Conservation (phyloP, 305 asterid species). For the Fraxinus angustifolia region DNA sequence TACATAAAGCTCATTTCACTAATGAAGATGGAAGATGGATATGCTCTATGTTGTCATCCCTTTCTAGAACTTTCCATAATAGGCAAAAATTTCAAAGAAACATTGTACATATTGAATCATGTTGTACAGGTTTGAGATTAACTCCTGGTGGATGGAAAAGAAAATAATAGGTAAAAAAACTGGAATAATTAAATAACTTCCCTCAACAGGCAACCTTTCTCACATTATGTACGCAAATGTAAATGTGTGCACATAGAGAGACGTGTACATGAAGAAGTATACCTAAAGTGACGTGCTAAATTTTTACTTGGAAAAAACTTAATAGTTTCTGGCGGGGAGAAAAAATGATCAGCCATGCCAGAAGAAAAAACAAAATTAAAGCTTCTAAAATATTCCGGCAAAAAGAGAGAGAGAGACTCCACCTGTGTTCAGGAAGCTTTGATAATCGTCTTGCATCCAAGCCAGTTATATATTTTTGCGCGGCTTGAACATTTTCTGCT, state of each 20-base stretch:
- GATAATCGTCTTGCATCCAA: slow-evolving; percentile 94
- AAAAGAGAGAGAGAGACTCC: slow-evolving; percentile 7
- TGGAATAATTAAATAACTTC: background rate
- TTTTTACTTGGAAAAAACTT: background rate
- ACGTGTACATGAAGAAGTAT: background rate
- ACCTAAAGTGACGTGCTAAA: background rate
- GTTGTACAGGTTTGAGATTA: background rate
- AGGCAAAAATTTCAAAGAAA: background rate
- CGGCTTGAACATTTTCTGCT: slow-evolving; percentile 78
- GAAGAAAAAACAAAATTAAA: background rate
- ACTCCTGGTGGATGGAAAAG: background rate
- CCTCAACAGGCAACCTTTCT: background rate
- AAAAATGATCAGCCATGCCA: background rate
- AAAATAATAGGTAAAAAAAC: background rate
- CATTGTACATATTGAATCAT: background rate
- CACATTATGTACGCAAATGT: background rate
- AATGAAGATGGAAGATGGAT: background rate
- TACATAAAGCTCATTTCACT: background rate
- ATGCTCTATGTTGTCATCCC: background rate
- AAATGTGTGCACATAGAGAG: background rate
- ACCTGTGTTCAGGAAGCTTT: slow-evolving; percentile 94
- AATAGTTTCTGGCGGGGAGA: background rate
- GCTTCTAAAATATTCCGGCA: background rate
- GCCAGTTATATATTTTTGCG: slow-evolving; percentile 88
- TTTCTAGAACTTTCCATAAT: background rate